Conservation (phyloP, 805 yeast genomes). For the Schizosaccharomyces cryophilus region DNA sequence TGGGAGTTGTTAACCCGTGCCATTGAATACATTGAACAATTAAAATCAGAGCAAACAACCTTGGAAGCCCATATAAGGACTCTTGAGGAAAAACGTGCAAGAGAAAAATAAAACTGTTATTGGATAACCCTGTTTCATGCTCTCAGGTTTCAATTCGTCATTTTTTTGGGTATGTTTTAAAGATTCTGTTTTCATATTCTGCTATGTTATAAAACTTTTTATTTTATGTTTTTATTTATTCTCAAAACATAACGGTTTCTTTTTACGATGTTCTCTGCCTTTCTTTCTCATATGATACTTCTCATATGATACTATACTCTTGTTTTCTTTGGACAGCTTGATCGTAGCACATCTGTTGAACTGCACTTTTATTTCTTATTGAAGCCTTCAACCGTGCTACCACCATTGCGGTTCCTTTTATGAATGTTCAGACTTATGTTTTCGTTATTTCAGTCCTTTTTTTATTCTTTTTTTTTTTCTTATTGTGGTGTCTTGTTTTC, state of each 20-base stretch:
- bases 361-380: neutral
- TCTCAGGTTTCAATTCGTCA: neutral
- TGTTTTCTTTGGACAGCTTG: neutral
- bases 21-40: slow-evolving; percentile 4
- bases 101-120: neutral
- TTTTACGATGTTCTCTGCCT: neutral
- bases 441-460: neutral
- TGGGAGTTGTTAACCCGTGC: slow-evolving; percentile 10
- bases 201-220: neutral
- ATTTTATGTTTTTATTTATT: neutral
- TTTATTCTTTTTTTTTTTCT: neutral
- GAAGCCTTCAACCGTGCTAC: no score
- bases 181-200: no score
- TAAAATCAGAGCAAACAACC: slow-evolving; percentile 4
- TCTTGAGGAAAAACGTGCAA: neutral
- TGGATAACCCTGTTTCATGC: no score
- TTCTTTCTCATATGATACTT: neutral
- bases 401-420: neutral
- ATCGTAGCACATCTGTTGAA: no score
- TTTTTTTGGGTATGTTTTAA: neutral
- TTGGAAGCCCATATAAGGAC: slow-evolving; percentile 6
- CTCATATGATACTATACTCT: neutral
- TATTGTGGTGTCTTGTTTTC: neutral
- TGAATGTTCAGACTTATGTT: neutral
- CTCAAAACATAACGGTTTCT: neutral